Conservation (phyloP, 768 basidiomycete genomes). For the Tulasnella sp. region DNA sequence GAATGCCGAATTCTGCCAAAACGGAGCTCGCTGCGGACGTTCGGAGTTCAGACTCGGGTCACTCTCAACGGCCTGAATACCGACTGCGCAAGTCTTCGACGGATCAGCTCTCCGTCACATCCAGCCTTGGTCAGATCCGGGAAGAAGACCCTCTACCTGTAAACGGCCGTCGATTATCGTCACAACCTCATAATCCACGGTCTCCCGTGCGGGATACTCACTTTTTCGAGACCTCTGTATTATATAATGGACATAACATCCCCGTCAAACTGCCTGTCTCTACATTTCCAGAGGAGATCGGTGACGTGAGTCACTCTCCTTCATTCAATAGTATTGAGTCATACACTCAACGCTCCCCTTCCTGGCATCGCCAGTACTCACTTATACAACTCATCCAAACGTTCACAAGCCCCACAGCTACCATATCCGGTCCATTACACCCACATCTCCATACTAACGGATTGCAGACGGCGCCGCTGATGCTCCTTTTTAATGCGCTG, state of each 20-base stretch:
- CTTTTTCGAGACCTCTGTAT: conserved; percentile 78
- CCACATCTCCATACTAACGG: conserved; percentile 93
- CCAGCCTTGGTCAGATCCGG: neutral
- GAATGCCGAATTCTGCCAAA: neutral
- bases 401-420: conserved; percentile 52
- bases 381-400: conserved; percentile 81
- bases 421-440: conserved; percentile 63
- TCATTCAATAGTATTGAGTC: neutral
- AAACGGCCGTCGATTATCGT: conserved; percentile 9
- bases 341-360: neutral
- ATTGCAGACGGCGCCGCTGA: conserved; percentile 81
- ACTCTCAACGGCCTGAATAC: neutral
- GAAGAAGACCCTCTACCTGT: neutral
- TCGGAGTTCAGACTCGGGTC: neutral
- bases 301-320: conserved; percentile 62
- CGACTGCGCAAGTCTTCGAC: neutral
- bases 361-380: conserved; percentile 56
- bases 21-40: neutral
- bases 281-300: conserved; percentile 90
- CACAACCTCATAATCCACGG: conserved; percentile 38
- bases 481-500: conserved; percentile 91
- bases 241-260: conserved; percentile 66
- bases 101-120: conserved; percentile 10
- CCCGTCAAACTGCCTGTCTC: conserved; percentile 87
- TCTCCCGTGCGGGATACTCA: conserved; percentile 79